Percentiles rank a stretch among this genome's conserved stretches.
These are phyloP conservation scores for Orobanche coerulescens DNA, from an alignment of 257 asterid genomes.

Conservation along the genomic window DNA sequence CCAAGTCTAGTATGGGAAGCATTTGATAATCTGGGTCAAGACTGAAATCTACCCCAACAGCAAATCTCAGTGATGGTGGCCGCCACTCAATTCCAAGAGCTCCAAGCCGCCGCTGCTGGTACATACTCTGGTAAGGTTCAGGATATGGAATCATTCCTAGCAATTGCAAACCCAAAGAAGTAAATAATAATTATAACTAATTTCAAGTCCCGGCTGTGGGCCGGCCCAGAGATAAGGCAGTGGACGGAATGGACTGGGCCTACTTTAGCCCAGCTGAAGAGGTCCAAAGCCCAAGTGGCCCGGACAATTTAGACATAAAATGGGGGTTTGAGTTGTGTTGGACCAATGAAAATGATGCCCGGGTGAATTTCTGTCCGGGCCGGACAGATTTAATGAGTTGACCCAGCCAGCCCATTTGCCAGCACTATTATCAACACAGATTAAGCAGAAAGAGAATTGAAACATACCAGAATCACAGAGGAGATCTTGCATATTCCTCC, in stretches of 20 bases:
- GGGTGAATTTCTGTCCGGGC: not conserved
- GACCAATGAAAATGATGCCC: not conserved
- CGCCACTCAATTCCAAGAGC: conserved; percentile 97
- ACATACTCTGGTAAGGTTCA: conserved; percentile 89
- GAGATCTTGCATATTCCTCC: conserved; percentile 96
- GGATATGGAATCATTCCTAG: conserved; percentile 89
- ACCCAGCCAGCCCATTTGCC: not conserved
- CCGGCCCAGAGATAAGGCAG: too few species aligned
- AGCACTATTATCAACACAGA: not conserved
- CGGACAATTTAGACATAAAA: too few species aligned
- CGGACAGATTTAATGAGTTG: not conserved
- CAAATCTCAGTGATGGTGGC: conserved; percentile 75
- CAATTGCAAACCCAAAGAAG: conserved; percentile 22
- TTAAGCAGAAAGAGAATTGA: conserved; percentile 1
- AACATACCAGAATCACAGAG: conserved; percentile 88
- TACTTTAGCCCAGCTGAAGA: too few species aligned
- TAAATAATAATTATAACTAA: too few species aligned
- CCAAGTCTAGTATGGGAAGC: conserved; percentile 77
- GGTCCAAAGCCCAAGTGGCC: too few species aligned
- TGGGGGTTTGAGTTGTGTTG: too few species aligned
- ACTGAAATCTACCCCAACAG: conserved; percentile 77
- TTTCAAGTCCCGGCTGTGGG: too few species aligned
- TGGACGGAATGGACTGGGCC: too few species aligned
- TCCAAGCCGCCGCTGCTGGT: conserved; percentile 79
- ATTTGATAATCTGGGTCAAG: conserved; percentile 74